Evolutionary conservation across 345 rosid species (phyloP).

Genomic region (Euphorbia tirucalli): DNA sequence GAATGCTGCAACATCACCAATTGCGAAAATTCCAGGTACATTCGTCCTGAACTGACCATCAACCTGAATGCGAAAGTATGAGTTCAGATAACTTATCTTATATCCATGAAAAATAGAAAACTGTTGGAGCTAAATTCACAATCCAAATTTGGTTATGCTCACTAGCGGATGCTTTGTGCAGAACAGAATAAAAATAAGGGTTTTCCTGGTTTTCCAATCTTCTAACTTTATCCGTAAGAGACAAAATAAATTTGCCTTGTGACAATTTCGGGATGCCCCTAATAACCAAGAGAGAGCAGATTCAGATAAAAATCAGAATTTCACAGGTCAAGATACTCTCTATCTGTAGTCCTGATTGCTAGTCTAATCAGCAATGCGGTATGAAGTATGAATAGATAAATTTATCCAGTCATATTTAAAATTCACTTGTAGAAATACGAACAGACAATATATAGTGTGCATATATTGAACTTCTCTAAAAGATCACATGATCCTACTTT

Average conservation of each 20-base stretch:
- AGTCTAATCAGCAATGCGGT: neutral
- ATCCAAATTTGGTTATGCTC: neutral
- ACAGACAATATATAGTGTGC: neutral
- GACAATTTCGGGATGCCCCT: no score
- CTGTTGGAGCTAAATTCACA: neutral
- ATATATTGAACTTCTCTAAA: neutral
- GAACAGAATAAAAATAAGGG: neutral
- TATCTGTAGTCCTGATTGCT: no score
- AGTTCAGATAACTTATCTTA: neutral
- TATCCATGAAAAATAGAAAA: neutral
- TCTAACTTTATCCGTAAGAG: no score
- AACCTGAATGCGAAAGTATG: conserved; percentile 47
- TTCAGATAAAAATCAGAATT: no score
- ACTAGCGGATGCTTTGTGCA: neutral
- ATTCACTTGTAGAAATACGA: neutral
- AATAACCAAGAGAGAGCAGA: no score
- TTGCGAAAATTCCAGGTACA: conserved; percentile 85
- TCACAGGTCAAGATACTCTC: no score
- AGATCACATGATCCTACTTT: neutral
- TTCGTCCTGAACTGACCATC: conserved; percentile 82
- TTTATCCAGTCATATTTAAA: neutral
- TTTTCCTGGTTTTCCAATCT: no score
- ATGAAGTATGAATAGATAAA: neutral
- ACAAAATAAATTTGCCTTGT: no score
- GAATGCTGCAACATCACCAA: conserved; percentile 98